These are phyloP conservation scores for Primulina eburnea DNA, from an alignment of 257 asterid species.

Conservation along the genomic window DNA sequence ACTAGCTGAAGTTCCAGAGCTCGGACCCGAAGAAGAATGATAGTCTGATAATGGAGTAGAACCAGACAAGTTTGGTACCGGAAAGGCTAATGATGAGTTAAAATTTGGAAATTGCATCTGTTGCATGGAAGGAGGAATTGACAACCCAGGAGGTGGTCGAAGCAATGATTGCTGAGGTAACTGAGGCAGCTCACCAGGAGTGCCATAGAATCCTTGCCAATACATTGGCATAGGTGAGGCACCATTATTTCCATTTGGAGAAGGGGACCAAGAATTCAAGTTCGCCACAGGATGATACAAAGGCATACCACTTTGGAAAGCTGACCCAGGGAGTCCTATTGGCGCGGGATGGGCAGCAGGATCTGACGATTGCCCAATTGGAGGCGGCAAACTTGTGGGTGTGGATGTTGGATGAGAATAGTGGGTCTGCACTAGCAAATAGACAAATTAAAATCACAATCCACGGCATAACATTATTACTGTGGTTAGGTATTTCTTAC, in stretches of 20 bases:
- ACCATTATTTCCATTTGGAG: constrained; percentile 65
- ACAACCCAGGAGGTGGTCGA: constrained; percentile 82
- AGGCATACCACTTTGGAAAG: constrained; percentile 67
- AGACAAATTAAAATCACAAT: constrained; percentile 24
- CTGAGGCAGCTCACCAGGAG: constrained; percentile 79
- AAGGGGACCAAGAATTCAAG: constrained; percentile 82
- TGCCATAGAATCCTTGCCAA: constrained; percentile 89
- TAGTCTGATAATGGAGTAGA: constrained; percentile 52
- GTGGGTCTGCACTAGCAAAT: constrained; percentile 71
- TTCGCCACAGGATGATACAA: constrained; percentile 90
- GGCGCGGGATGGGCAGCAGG: constrained; percentile 59
- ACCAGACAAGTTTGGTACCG: constrained; percentile 40
- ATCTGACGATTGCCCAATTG: constrained; percentile 49
- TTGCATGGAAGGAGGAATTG: constrained; percentile 74
- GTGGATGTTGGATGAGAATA: constrained; percentile 64
- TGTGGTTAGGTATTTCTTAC: constrained; percentile 34
- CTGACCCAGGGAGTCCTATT: constrained; percentile 60
- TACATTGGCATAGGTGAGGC: constrained; percentile 89
- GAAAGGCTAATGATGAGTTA: constrained; percentile 55
- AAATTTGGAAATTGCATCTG: constrained; percentile 73
- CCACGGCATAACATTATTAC: constrained; percentile 10
- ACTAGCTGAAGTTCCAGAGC: constrained; percentile 38
- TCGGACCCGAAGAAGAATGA: constrained; percentile 46
- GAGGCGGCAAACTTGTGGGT: constrained; percentile 65
- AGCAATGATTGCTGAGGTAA: constrained; percentile 77